These are phyloP conservation scores for Colletotrichum tropicicola DNA, from an alignment of 2,329 filamentous ascomycete species.

Conservation along the genomic window DNA sequence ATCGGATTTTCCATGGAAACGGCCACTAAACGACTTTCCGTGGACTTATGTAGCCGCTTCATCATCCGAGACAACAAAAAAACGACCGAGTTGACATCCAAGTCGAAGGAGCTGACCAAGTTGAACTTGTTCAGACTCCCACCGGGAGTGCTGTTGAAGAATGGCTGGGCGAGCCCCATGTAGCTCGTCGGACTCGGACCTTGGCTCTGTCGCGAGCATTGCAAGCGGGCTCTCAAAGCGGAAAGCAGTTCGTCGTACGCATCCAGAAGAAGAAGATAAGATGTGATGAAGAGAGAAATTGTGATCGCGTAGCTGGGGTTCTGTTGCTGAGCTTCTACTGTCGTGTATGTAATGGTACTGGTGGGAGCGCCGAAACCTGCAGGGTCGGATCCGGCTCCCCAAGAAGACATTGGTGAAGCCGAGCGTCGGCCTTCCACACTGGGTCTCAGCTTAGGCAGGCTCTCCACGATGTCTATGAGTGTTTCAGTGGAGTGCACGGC, in stretches of 20 bases:
- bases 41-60: slow-evolving; percentile 23
- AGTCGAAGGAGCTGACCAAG: slow-evolving; percentile 15
- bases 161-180: slow-evolving; percentile 8
- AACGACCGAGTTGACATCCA: slow-evolving; percentile 22
- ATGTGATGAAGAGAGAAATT: slow-evolving; percentile 20
- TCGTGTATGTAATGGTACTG: background rate
- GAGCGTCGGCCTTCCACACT: slow-evolving; percentile 16
- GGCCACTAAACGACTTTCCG: slow-evolving; percentile 4
- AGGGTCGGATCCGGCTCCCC: slow-evolving; percentile 6
- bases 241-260: slow-evolving; percentile 16
- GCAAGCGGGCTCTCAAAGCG: slow-evolving; percentile 3
- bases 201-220: slow-evolving; percentile 19
- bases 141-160: background rate
- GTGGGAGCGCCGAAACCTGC: background rate
- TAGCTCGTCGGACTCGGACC: slow-evolving; percentile 16
- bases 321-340: background rate
- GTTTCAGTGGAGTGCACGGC: slow-evolving; percentile 22
- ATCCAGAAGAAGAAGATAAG: slow-evolving; percentile 21
- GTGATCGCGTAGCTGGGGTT: slow-evolving; percentile 8
- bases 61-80: slow-evolving; percentile 21
- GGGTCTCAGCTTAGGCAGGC: background rate
- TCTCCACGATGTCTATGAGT: slow-evolving; percentile 18
- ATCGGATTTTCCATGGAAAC: background rate
- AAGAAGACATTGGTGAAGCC: background rate
- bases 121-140: slow-evolving; percentile 6